Evolutionary conservation across 805 yeast genomes (phyloP).

Genomic region (Candida ovalis): DNA sequence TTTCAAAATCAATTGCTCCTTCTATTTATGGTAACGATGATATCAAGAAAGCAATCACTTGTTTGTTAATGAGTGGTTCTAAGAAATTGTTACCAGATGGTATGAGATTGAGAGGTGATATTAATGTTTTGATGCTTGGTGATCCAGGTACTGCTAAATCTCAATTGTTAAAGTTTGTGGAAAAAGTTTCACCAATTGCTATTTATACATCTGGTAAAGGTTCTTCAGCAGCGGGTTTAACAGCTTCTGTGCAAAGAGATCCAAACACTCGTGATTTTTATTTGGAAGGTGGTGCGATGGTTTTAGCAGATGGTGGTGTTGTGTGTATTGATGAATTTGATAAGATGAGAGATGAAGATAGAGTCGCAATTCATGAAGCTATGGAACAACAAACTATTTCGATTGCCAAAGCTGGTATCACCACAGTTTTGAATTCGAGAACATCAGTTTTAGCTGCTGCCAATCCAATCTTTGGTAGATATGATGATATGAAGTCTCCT

Average conservation of each 20-base stretch:
- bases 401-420: slow-evolving; percentile 98
- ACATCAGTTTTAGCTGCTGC: slow-evolving; percentile 98
- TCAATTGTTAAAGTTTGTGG: slow-evolving; percentile 90
- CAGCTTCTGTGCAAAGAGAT: slow-evolving; percentile 96
- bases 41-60: slow-evolving; percentile 89
- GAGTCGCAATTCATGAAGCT: slow-evolving; percentile 99
- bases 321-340: slow-evolving; percentile 99
- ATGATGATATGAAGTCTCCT: slow-evolving; percentile 92
- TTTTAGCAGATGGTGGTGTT: slow-evolving; percentile 98
- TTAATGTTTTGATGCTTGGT: slow-evolving; percentile 87
- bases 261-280: slow-evolving; percentile 84
- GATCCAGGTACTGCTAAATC: slow-evolving; percentile 99
- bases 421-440: slow-evolving; percentile 92
- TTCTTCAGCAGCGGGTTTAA: slow-evolving; percentile 98
- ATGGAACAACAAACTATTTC: slow-evolving; percentile 99
- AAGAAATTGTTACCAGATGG: slow-evolving; percentile 92
- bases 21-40: slow-evolving; percentile 93
- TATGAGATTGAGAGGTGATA: slow-evolving; percentile 94
- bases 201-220: slow-evolving; percentile 99
- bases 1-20: slow-evolving; percentile 89
- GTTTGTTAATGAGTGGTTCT: slow-evolving; percentile 91
- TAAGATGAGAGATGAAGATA: slow-evolving; percentile 98
- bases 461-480: slow-evolving; percentile 94
- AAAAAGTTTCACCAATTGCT: slow-evolving; percentile 89
- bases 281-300: slow-evolving; percentile 99